Evolutionary conservation across 768 basidiomycete genomes (phyloP), one percentile per base, ranked within the genome.

Genomic region (Neoboletus magnificus): DNA sequence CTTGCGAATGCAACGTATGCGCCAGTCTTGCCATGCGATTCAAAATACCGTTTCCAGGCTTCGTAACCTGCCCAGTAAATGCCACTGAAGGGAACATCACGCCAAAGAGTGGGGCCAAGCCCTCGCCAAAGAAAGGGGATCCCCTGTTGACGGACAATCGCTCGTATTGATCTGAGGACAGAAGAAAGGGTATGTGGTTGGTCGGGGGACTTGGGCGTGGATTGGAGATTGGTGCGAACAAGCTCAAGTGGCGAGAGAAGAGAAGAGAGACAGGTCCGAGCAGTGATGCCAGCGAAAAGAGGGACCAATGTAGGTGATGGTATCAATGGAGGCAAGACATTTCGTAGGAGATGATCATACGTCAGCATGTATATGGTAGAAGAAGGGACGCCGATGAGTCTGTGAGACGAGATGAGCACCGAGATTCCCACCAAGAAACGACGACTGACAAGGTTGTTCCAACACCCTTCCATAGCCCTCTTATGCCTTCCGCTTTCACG

Each of bases 1-100:
- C 92, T 88, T n/a, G 86, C 71, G 69, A 98, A 98, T 3, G 93
- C 86, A 42, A 91, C 79, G 66, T 74, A 80, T 36, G 84, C 77
- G 37, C 86, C 92, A 56, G 78, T 69, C 59, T 77, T 63, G 25
- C 84, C 84, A 50, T 73, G 70, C 54, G 77, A 73, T 62, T 77
- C 73, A 62, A 93, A 82, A 16, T 70, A 62, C 20, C 77, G 74
- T 74, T 97, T 98, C 73, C 84, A 82, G 0, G 82, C 75, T 70
- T 99, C 96, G 68, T 98, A 98, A 25, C 89, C 86, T 5, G 92
- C 91, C 97, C 97, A 99, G 66, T 99, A 99, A 32, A 96, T 76
- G 12, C 95, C 97, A 39, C 91, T 93, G 69, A 99, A 99, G 0
- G 97, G 96, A 7, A 98, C 95, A 63, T 99, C 97, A 48, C 97